Conservation (phyloP, 331 rosid species). For the Stylosanthes scabra region DNA sequence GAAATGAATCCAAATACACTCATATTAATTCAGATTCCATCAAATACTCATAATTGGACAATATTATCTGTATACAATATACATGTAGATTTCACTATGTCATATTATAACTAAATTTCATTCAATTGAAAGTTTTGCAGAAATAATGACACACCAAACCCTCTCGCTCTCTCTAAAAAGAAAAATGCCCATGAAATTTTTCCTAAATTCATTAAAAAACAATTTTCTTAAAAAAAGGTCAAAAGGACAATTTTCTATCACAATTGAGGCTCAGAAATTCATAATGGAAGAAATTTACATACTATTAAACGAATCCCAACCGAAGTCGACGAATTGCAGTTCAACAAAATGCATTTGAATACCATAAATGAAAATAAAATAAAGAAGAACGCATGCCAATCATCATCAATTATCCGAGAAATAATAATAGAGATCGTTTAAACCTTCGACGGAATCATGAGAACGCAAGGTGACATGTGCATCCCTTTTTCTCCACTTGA, state of each 20-base stretch:
- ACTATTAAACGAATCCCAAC: background rate
- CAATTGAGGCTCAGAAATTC: too few species aligned
- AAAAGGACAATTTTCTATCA: background rate
- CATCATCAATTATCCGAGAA: background rate
- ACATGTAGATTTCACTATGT: background rate
- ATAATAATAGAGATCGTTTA: background rate
- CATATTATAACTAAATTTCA: background rate
- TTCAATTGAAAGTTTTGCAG: background rate
- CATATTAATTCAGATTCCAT: background rate
- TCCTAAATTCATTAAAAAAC: background rate
- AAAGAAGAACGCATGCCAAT: background rate
- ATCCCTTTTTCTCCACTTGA: conserved; percentile 94
- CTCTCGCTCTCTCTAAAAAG: background rate
- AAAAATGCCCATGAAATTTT: background rate
- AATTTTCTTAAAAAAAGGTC: background rate
- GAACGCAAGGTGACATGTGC: conserved; percentile 83
- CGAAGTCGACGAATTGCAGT: background rate
- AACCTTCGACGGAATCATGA: conserved; percentile 93
- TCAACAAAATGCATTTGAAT: background rate
- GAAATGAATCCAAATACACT: background rate
- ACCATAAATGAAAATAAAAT: background rate
- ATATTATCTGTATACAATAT: background rate
- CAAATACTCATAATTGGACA: background rate
- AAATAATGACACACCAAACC: background rate
- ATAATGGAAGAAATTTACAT: background rate